Base-by-base conservation (phyloP, 345 rosid species). In the Dovyalis caffra region DNA sequence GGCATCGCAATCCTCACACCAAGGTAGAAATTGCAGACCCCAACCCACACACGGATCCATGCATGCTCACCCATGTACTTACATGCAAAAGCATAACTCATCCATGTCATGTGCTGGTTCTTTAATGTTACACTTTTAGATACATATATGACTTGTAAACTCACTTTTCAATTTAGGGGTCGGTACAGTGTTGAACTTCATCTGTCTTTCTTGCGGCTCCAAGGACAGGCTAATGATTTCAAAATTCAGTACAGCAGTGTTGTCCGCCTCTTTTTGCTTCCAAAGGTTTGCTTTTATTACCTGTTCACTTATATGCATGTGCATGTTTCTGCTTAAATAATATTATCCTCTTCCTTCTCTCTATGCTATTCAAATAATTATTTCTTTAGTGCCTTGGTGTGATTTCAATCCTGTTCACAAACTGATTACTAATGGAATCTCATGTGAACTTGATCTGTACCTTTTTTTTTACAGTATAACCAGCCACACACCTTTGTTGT, bases 141-240 rank as follows among this genome's bases (percentile, higher is more conserved):
- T 45, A 10, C 43, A 6, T 21, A 15, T 29, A 1, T 35, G 0
- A 61, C 38, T 29, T 40, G 37, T 64, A 64, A 67, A 60, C 23
- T 34, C 34, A 56, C 32, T 70, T 49, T 70, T 73, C 77, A 75
- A 20, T 76, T n/a, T 76, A 95, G 99, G 95, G 99, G 99, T 81
- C 97, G 98, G 66, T 93, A 93, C 78, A 91, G 87, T 79, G 98
- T 95, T 77, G 98, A 95, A 83, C 97, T 95, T 82, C 98, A 95
- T 82, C 82, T 84, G 45, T 95, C 99, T 62, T 93, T 95, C 83
- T 81, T 95, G 80, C 92, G 95, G 58, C 88, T 93, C 61, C 93
- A 87, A 88, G 99, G 98, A 71, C 98, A 91, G 87, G 99, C 98
- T 71, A 95, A 95, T 80, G 99, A 95, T 86, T 95, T 95, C 85